These are phyloP conservation scores for Beta macrorhiza DNA, from an alignment of 179 eudicot species.

Conservation along the genomic window DNA sequence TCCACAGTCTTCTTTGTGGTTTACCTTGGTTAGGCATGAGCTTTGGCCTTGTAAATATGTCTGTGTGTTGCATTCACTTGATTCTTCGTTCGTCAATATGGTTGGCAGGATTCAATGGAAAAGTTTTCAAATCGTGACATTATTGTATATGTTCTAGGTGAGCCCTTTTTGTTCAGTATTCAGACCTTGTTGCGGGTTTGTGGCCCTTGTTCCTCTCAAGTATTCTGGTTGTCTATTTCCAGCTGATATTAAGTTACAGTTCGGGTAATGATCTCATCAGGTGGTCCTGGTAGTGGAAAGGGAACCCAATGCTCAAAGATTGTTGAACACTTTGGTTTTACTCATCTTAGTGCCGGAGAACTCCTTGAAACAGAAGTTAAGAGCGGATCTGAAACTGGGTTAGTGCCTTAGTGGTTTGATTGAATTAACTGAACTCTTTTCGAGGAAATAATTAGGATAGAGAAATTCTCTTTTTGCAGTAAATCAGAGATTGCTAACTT, in stretches of 20 bases:
- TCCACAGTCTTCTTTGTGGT: not conserved
- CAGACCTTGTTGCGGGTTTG: not conserved
- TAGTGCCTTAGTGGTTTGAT: not conserved
- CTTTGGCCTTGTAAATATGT: not conserved
- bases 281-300: conserved; percentile 86
- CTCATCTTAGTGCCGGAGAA: conserved; percentile 81
- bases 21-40: not conserved
- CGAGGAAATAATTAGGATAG: not conserved
- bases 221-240: not conserved
- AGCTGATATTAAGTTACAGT: not conserved
- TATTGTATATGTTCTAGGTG: conserved; percentile 27
- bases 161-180: not conserved
- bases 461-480: not conserved
- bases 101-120: conserved; percentile 10
- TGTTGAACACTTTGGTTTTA: conserved; percentile 63
- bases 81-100: not conserved
- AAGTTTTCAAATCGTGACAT: conserved; percentile 20
- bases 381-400: conserved; percentile 60
- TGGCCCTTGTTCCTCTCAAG: not conserved
- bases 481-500: not conserved
- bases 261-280: conserved; percentile 29
- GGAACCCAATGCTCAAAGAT: conserved; percentile 76
- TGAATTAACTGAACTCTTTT: not conserved
- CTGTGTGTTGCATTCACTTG: not conserved
- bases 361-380: conserved; percentile 65